Evolutionary conservation across 805 yeast species (phyloP).

Genomic region (Cyberlindnera mississippiensis): DNA sequence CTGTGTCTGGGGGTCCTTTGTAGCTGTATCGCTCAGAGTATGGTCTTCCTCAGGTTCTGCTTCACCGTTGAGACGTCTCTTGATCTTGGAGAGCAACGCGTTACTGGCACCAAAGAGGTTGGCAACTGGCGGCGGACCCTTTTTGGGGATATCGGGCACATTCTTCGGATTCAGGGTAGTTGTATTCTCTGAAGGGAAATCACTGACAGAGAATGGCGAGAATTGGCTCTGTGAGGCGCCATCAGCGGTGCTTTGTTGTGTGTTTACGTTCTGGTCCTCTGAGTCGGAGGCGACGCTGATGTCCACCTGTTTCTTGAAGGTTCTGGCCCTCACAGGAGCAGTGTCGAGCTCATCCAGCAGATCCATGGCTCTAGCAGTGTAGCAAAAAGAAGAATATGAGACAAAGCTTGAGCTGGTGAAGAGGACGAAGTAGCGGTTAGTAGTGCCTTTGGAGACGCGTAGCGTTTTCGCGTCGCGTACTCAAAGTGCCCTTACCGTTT

Average conservation of each 20-base stretch:
- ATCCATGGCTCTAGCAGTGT: no score
- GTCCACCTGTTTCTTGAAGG: conserved; percentile 21
- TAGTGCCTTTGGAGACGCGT: no score
- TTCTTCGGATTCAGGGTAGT: no score
- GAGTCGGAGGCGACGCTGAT: conserved; percentile 6
- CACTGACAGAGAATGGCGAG: no score
- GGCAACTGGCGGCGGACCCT: no score
- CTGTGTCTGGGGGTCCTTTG: neutral
- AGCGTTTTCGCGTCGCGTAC: conserved; percentile 1
- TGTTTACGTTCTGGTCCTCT: neutral
- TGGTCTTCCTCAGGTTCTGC: conserved; percentile 3
- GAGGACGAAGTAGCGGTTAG: no score
- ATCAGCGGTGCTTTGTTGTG: neutral
- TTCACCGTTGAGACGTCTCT: conserved; percentile 19
- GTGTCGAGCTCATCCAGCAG: conserved; percentile 21
- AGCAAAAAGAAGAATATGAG: no score
- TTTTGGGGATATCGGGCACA: conserved; percentile 4
- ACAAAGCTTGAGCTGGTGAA: no score
- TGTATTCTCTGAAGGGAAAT: no score
- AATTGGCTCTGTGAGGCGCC: no score
- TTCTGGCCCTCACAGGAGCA: conserved; percentile 15
- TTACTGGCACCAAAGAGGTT: neutral
- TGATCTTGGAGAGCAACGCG: neutral
- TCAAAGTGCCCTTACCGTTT: neutral
- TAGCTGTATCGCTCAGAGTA: neutral